These are phyloP conservation scores for Fraxinus latifolia DNA, from an alignment of 305 asterid species.

Conservation along the genomic window DNA sequence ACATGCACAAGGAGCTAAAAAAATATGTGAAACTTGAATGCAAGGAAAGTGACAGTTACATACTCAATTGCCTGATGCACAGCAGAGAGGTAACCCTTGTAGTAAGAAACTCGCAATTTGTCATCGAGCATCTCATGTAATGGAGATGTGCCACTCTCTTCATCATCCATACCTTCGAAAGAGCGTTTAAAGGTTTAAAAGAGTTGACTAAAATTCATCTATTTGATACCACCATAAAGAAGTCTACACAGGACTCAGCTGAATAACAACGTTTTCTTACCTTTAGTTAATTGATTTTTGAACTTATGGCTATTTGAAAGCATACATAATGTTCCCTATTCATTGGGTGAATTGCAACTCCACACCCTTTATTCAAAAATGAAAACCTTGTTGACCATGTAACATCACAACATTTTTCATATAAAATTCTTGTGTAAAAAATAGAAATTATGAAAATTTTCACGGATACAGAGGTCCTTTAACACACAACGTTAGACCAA, in stretches of 20 bases:
- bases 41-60: conserved; percentile 16
- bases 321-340: neutral
- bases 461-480: neutral
- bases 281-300: neutral
- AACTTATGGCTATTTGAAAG: neutral
- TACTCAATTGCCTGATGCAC: conserved; percentile 53
- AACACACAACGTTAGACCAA: neutral
- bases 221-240: neutral
- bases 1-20: neutral
- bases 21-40: neutral
- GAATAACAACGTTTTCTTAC: neutral
- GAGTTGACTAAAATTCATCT: neutral
- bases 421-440: neutral
- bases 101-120: conserved; percentile 44
- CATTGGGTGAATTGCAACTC: neutral
- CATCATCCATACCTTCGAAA: conserved; percentile 52
- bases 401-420: neutral
- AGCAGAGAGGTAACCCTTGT: conserved; percentile 49
- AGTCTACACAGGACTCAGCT: neutral
- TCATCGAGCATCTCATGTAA: conserved; percentile 51
- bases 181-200: neutral
- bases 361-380: neutral
- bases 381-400: neutral
- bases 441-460: neutral
- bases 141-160: conserved; percentile 31